A percentile compares a stretch with the other conserved stretches of the same genome.
Conservation (phyloP, 768 basidiomycete species). For the Amanita polypyramis region DNA sequence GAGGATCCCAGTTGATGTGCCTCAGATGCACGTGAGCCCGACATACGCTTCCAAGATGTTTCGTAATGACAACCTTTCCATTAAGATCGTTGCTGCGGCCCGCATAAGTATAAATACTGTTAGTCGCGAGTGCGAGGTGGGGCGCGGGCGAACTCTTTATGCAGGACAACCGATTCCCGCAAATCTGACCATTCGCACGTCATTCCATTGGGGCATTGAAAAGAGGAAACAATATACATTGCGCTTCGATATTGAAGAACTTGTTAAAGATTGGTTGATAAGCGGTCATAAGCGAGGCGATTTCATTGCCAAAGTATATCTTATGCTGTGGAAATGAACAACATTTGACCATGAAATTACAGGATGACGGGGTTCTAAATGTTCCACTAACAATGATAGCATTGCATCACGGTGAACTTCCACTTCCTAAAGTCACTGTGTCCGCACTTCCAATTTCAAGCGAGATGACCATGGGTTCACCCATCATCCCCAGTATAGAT, state of each 20-base stretch:
- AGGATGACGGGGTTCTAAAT: slow-evolving; percentile 55
- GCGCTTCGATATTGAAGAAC: slow-evolving; percentile 76
- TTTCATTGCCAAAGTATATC: slow-evolving; percentile 58
- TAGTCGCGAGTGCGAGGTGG: slow-evolving; percentile 22
- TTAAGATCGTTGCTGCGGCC: slow-evolving; percentile 60
- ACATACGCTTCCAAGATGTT: slow-evolving; percentile 52
- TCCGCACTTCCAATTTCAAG: slow-evolving; percentile 45
- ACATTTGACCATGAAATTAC: background rate
- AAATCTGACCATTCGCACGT: slow-evolving; percentile 53
- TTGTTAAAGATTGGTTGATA: slow-evolving; percentile 79
- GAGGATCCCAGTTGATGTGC: slow-evolving; percentile 72
- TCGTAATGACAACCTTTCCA: slow-evolving; percentile 4
- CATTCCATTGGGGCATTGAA: slow-evolving; percentile 66
- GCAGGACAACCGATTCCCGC: slow-evolving; percentile 84
- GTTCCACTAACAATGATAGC: slow-evolving; percentile 75
- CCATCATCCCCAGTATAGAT: slow-evolving; percentile 56
- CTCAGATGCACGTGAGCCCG: slow-evolving; percentile 54
- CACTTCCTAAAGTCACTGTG: slow-evolving; percentile 65
- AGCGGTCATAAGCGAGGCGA: slow-evolving; percentile 84
- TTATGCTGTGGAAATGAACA: slow-evolving; percentile 5
- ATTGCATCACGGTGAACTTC: slow-evolving; percentile 71
- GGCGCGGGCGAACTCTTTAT: slow-evolving; percentile 39
- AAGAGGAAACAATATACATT: slow-evolving; percentile 38
- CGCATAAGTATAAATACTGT: slow-evolving; percentile 33
- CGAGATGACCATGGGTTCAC: slow-evolving; percentile 46